phyloP scores from a whole-genome alignment of 139 green algal genomes.

The Pleodorina starrii region DNA sequence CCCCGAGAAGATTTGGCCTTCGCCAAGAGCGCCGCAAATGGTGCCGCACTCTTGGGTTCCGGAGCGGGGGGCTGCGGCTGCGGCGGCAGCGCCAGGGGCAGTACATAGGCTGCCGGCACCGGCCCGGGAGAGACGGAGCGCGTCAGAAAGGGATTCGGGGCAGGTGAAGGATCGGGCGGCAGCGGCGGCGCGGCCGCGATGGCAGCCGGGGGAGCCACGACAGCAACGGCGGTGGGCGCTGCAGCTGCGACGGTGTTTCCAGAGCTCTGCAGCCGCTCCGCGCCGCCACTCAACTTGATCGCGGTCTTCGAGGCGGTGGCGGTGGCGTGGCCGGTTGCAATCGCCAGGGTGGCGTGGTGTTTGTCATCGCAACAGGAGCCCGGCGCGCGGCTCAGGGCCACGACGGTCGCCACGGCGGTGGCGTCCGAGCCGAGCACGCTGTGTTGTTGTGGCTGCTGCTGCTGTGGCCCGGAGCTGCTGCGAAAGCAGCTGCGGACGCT shows the following conservation, averaged over 20 bases:
- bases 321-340: neutral
- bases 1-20: neutral
- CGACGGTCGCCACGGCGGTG: neutral
- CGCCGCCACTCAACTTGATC: neutral
- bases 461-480: neutral
- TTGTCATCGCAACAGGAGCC: neutral
- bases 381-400: neutral
- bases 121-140: no score
- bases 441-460: neutral
- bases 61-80: no score
- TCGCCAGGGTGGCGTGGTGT: neutral
- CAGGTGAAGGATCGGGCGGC: no score
- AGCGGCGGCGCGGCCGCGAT: neutral
- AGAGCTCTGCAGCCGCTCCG: neutral
- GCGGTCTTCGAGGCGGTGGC: neutral
- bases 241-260: neutral
- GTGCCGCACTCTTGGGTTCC: no score
- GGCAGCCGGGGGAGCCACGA: neutral
- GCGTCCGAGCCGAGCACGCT: neutral
- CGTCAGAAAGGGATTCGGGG: no score
- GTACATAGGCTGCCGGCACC: no score
- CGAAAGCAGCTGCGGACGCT: slow-evolving; percentile 7
- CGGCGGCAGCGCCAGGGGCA: no score
- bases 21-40: neutral
- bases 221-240: neutral